Conservation (phyloP, 2,329 filamentous ascomycete species). For the Exophiala spinifera region DNA sequence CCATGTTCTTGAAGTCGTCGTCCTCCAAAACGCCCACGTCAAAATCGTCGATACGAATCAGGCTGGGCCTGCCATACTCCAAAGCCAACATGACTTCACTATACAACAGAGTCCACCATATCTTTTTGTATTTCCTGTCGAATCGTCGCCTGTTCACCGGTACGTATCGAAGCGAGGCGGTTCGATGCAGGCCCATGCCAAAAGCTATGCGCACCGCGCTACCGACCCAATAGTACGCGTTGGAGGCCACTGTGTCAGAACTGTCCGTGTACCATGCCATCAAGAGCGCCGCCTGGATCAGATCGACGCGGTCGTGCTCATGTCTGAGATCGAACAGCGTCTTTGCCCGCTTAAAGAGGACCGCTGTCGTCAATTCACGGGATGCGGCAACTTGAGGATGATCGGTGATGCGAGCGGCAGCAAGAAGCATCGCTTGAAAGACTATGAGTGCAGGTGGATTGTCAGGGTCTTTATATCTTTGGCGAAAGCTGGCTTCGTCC, state of each 20-base stretch:
- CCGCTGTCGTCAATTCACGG: conserved; percentile 27
- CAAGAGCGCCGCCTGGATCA: conserved; percentile 32
- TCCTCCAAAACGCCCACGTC: conserved; percentile 3
- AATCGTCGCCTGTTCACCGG: neutral
- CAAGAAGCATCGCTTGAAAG: conserved; percentile 33
- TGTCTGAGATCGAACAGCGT: conserved; percentile 32
- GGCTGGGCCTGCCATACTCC: conserved; percentile 4
- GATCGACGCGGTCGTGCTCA: conserved; percentile 30
- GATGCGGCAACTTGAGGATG: conserved; percentile 29
- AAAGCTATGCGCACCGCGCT: conserved; percentile 31
- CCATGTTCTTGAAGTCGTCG: conserved; percentile 10
- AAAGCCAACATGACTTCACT: conserved; percentile 6
- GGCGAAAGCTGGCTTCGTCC: conserved; percentile 52
- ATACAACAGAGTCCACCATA: conserved; percentile 12
- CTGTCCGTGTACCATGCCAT: conserved; percentile 32
- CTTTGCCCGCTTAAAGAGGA: conserved; percentile 30
- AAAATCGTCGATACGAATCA: conserved; percentile 11
- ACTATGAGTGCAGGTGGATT: conserved; percentile 32
- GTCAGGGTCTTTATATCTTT: conserved; percentile 50
- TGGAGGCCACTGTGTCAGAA: conserved; percentile 26
- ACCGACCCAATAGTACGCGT: conserved; percentile 32
- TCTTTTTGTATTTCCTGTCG: conserved; percentile 1
- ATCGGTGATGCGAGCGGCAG: conserved; percentile 28
- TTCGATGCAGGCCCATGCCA: conserved; percentile 32
- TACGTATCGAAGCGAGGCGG: too few relatives aligned